phyloP scores from a whole-genome alignment of 2,329 filamentous ascomycete species.

The Penicillium sp. region DNA sequence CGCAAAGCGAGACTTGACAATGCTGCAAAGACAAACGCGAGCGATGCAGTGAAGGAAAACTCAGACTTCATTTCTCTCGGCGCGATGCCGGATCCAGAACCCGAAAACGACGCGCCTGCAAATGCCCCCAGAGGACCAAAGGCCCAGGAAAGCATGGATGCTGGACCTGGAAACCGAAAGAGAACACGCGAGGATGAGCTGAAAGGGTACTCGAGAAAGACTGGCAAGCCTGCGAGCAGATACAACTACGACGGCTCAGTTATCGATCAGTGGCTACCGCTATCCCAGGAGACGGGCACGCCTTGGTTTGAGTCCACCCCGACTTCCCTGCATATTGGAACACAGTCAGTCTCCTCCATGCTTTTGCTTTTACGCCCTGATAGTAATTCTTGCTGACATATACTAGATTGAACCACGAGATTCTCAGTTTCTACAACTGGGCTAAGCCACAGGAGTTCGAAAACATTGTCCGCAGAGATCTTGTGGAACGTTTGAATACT shows the following conservation, averaged over 20 bases:
- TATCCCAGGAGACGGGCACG: slow-evolving; percentile 43
- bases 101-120: slow-evolving; percentile 28
- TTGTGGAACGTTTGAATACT: slow-evolving; percentile 68
- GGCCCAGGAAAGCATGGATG: slow-evolving; percentile 38
- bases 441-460: slow-evolving; percentile 78
- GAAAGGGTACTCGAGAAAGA: slow-evolving; percentile 57
- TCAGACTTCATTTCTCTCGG: slow-evolving; percentile 92
- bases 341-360: slow-evolving; percentile 31
- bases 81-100: slow-evolving; percentile 49
- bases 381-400: not conserved
- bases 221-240: slow-evolving; percentile 54
- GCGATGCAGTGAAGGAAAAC: slow-evolving; percentile 57
- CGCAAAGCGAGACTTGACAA: slow-evolving; percentile 77
- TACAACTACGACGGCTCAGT: slow-evolving; percentile 55
- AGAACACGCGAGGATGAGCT: slow-evolving; percentile 71
- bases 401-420: slow-evolving; percentile 79
- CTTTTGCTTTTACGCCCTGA: slow-evolving; percentile 15
- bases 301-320: slow-evolving; percentile 61
- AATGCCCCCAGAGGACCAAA: slow-evolving; percentile 41
- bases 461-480: slow-evolving; percentile 68
- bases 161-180: slow-evolving; percentile 67
- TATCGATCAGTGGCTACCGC: slow-evolving; percentile 55
- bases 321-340: slow-evolving; percentile 33
- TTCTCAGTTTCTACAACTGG: slow-evolving; percentile 84
- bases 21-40: slow-evolving; percentile 47